phyloP scores from a whole-genome alignment of 805 yeast species.

The Monosporozyma aerobia region DNA sequence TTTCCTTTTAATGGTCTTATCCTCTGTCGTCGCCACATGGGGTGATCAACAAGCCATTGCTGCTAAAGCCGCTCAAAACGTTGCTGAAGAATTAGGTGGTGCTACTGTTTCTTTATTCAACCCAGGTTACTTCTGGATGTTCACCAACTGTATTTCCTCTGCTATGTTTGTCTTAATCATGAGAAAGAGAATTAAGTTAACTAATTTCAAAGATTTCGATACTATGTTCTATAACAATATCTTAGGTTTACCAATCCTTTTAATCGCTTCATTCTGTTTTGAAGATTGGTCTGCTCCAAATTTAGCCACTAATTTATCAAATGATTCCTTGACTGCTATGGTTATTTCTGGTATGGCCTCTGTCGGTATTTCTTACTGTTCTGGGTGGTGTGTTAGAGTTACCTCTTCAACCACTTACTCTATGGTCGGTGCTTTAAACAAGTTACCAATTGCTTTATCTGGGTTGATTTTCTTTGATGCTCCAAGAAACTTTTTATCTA shows the following conservation, averaged over 20 bases:
- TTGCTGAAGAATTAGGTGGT: constrained; percentile 18
- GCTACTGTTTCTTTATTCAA: constrained; percentile 35
- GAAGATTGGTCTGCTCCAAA: constrained; percentile 93
- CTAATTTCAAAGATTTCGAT: constrained; percentile 93
- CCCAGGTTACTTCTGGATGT: constrained; percentile 95
- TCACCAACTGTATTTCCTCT: constrained; percentile 84
- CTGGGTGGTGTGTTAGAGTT: constrained; percentile 99
- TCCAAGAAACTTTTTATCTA: constrained; percentile 85
- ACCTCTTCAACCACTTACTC: constrained; percentile 97
- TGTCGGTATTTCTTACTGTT: constrained; percentile 95
- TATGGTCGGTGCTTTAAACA: constrained; percentile 98
- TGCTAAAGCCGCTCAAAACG: constrained; percentile 25
- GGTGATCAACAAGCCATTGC: constrained; percentile 49
- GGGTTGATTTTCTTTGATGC: constrained; percentile 94
- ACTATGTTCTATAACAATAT: constrained; percentile 98
- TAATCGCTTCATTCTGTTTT: constrained; percentile 61
- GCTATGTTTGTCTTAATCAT: constrained; percentile 88
- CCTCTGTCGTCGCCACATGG: constrained; percentile 92
- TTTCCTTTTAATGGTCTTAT: constrained; percentile 83
- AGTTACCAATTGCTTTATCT: constrained; percentile 91
- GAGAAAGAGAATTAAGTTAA: constrained; percentile 96
- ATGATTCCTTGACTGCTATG: constrained; percentile 69
- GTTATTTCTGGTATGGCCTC: constrained; percentile 87
- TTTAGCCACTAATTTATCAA: constrained; percentile 63
- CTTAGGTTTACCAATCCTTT: constrained; percentile 81